Evolutionary conservation across 139 green algal genomes (phyloP).

Genomic region (Tetraselmis chui): DNA sequence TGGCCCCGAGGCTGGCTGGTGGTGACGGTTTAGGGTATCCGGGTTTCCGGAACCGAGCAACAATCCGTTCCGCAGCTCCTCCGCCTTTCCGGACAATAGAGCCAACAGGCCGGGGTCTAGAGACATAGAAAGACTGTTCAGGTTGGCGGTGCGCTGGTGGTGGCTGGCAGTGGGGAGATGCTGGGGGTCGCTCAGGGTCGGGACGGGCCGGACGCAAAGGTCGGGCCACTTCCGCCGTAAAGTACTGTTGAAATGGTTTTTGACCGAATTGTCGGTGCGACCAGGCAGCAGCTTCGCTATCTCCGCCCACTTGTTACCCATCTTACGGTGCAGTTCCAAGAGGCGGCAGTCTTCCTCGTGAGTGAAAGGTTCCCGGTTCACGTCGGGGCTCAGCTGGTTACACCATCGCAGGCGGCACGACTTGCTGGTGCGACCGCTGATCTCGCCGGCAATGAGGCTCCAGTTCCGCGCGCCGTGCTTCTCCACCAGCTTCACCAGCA

Average conservation of each 20-base stretch:
- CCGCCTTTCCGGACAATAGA: not conserved
- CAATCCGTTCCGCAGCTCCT: not conserved
- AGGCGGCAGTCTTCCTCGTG: conserved; percentile 39
- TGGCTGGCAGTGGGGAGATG: not conserved
- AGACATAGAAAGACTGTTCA: not conserved
- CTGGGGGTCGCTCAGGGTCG: not conserved
- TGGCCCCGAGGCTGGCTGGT: not conserved
- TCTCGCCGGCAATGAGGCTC: conserved; percentile 16
- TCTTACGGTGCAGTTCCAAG: conserved; percentile 25
- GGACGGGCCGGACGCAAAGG: not conserved
- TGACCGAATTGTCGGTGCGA: conserved; percentile 77
- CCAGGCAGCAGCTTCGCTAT: conserved; percentile 63
- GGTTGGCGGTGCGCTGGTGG: not conserved
- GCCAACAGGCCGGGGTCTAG: not conserved
- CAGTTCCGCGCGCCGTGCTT: conserved; percentile 27
- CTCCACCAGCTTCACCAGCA: conserved; percentile 19
- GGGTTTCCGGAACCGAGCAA: no score
- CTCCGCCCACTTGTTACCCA: conserved; percentile 57
- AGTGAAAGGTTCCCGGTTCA: conserved; percentile 45
- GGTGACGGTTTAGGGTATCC: no score
- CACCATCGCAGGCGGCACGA: conserved; percentile 22
- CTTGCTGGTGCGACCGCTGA: conserved; percentile 4
- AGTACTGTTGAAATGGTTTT: conserved; percentile 82
- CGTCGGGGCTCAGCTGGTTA: conserved; percentile 31
- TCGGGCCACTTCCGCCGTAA: conserved; percentile 34